A percentile compares a stretch with the other conserved stretches of the same genome.
These are phyloP conservation scores for Ehretia macrophylla DNA, from an alignment of 257 asterid genomes.

Conservation along the genomic window DNA sequence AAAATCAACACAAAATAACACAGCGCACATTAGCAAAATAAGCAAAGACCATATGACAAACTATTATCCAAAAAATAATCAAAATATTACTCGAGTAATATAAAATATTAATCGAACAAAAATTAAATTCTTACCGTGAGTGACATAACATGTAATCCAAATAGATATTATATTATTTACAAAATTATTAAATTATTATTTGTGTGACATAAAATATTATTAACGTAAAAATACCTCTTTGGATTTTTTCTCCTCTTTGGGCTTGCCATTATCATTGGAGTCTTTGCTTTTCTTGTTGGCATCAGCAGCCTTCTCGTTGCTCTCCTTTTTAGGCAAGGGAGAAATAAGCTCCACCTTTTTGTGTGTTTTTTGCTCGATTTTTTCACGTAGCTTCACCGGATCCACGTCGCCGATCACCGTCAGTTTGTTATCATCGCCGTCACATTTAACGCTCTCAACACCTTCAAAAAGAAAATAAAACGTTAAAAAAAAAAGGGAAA, in stretches of 20 bases:
- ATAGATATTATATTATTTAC: too few relatives aligned
- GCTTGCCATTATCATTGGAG: conserved; percentile 21
- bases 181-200: too few relatives aligned
- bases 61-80: too few relatives aligned
- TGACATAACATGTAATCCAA: too few relatives aligned
- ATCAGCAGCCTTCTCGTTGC: conserved; percentile 29
- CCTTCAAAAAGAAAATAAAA: conserved; percentile 12
- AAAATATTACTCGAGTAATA: too few relatives aligned
- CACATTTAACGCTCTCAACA: conserved; percentile 37
- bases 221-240: conserved; percentile 40
- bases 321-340: conserved; percentile 39
- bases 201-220: too few relatives aligned
- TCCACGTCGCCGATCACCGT: conserved; percentile 61
- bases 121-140: too few relatives aligned
- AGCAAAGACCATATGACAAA: neutral
- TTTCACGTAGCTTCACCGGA: conserved; percentile 56
- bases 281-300: too few relatives aligned
- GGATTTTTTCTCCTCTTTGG: conserved; percentile 36
- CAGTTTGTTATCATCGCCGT: conserved; percentile 43
- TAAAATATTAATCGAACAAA: too few relatives aligned
- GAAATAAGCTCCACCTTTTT: conserved; percentile 55
- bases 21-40: neutral
- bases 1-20: neutral
- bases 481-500: neutral
- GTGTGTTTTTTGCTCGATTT: conserved; percentile 52